phyloP scores from a whole-genome alignment of 257 asterid species.

The Solanum lignicaule region DNA sequence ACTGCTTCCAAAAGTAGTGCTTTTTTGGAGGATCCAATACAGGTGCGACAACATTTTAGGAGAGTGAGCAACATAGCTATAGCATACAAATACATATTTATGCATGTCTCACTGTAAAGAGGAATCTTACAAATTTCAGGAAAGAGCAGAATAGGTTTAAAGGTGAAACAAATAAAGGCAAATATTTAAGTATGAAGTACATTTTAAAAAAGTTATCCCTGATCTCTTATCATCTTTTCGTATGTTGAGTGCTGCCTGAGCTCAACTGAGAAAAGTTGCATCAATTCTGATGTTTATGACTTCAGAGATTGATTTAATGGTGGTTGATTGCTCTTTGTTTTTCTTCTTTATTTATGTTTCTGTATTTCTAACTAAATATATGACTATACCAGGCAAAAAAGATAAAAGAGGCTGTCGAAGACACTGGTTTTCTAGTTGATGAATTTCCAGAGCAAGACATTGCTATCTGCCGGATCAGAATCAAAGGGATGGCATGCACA shows the following conservation, averaged over 20 bases:
- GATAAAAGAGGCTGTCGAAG: conserved; percentile 89
- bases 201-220: neutral
- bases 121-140: neutral
- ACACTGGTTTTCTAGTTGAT: conserved; percentile 78
- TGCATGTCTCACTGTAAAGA: neutral
- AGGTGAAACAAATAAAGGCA: neutral
- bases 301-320: neutral
- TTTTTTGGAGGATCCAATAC: neutral
- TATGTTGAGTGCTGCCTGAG: neutral
- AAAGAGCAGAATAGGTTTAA: neutral
- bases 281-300: neutral
- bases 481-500: conserved; percentile 98
- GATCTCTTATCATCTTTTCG: neutral
- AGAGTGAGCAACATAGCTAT: neutral
- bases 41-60: neutral
- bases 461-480: conserved; percentile 71
- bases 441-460: conserved; percentile 91
- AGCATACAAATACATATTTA: neutral
- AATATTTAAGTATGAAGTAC: neutral
- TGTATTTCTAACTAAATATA: neutral
- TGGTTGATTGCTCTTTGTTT: neutral
- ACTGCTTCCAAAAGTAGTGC: neutral
- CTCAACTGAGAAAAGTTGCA: neutral
- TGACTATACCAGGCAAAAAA: conserved; percentile 41
- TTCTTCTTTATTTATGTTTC: neutral